Evolutionary conservation across 805 yeast species (phyloP).

Genomic region (Yarrowia sp.): DNA sequence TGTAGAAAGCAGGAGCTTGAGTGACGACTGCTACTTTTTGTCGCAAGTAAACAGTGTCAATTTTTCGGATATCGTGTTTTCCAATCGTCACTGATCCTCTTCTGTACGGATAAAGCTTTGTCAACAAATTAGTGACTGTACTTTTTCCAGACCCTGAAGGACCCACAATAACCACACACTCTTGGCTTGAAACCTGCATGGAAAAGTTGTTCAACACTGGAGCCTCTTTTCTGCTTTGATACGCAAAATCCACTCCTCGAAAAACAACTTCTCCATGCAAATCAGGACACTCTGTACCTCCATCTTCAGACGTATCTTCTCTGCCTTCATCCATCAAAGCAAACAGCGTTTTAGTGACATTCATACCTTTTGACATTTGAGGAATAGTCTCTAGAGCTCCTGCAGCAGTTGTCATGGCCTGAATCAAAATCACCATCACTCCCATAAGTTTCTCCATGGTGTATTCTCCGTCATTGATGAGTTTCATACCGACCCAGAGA

Average conservation of each 20-base stretch:
- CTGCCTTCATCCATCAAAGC: background rate
- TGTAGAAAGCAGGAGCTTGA: constrained; percentile 69
- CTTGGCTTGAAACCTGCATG: constrained; percentile 47
- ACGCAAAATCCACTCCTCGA: constrained; percentile 46
- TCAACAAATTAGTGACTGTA: constrained; percentile 59
- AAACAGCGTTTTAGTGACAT: constrained; percentile 16
- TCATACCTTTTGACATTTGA: constrained; percentile 70
- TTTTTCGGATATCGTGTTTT: constrained; percentile 47
- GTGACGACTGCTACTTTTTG: constrained; percentile 63
- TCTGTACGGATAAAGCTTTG: constrained; percentile 50
- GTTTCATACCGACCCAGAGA: constrained; percentile 73
- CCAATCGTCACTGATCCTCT: constrained; percentile 47
- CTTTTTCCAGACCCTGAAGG: constrained; percentile 92
- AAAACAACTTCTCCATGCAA: constrained; percentile 41
- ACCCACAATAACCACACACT: constrained; percentile 70
- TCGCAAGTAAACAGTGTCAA: constrained; percentile 53
- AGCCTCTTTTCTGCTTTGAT: constrained; percentile 8
- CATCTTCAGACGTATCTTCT: background rate
- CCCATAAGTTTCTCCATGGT: constrained; percentile 57
- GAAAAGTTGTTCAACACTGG: constrained; percentile 46
- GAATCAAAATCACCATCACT: constrained; percentile 68
- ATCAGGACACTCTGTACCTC: background rate
- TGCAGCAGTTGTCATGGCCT: constrained; percentile 66
- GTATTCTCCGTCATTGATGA: constrained; percentile 63
- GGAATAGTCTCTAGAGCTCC: constrained; percentile 67